phyloP scores from a whole-genome alignment of 495 filamentous ascomycete genomes.

The Aspergillus saccharolyticus region DNA sequence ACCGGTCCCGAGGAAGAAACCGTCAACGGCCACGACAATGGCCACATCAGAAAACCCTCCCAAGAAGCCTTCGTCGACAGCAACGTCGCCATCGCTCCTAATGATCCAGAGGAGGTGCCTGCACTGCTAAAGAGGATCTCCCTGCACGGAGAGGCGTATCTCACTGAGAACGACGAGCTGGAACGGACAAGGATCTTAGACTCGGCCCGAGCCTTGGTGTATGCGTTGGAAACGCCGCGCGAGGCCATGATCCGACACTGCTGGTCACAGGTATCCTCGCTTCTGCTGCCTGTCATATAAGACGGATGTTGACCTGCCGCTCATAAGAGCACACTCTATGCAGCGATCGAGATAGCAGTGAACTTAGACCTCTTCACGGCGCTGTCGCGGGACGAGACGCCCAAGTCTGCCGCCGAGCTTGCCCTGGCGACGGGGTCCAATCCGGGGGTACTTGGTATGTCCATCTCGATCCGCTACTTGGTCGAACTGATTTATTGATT shows the following conservation, averaged over 20 bases:
- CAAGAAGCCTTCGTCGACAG: slow-evolving; percentile 4
- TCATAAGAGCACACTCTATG: slow-evolving; percentile 21
- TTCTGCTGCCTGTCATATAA: too few species aligned
- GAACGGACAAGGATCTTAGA: slow-evolving; percentile 26
- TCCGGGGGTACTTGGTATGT: slow-evolving; percentile 26
- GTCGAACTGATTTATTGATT: background rate
- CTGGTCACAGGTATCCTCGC: slow-evolving; percentile 31
- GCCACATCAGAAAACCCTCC: background rate
- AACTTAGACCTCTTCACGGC: slow-evolving; percentile 33
- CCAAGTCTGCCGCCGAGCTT: slow-evolving; percentile 27
- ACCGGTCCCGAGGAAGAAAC: background rate
- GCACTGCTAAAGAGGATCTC: slow-evolving; percentile 23
- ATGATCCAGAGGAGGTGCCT: slow-evolving; percentile 24
- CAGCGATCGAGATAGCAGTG: slow-evolving; percentile 29
- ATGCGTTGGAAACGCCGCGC: slow-evolving; percentile 37
- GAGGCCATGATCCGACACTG: slow-evolving; percentile 39
- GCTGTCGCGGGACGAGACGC: slow-evolving; percentile 28
- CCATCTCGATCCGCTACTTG: background rate
- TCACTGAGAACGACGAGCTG: slow-evolving; percentile 11
- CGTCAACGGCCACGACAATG: background rate
- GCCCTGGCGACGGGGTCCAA: slow-evolving; percentile 30
- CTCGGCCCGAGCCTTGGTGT: slow-evolving; percentile 26
- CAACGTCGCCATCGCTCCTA: slow-evolving; percentile 21
- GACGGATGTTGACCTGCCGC: background rate
- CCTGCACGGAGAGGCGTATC: slow-evolving; percentile 17